Evolutionary conservation across 2,329 filamentous ascomycete species (phyloP).

Genomic region (Chaetomium olivaceum): DNA sequence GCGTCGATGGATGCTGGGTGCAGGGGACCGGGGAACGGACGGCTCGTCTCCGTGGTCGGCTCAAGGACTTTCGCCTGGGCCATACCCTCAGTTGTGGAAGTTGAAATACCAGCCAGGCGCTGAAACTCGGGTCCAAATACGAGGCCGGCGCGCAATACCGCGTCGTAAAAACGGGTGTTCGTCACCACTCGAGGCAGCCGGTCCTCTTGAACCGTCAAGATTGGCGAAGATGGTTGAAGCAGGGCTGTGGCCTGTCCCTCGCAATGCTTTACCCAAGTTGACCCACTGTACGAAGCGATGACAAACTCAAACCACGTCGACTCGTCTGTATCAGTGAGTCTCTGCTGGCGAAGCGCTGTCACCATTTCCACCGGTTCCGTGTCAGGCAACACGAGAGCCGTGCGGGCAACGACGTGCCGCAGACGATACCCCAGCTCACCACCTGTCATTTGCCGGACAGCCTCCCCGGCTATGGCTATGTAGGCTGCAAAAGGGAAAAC

Average conservation of each 20-base stretch:
- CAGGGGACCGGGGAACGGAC: background rate
- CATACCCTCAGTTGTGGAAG: background rate
- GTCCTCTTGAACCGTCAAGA: background rate
- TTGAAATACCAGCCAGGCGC: background rate
- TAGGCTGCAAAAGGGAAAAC: constrained; percentile 43
- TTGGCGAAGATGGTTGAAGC: background rate
- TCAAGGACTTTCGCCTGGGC: background rate
- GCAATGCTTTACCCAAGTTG: constrained; percentile 20
- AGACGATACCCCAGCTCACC: constrained; percentile 9
- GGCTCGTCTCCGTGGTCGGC: background rate
- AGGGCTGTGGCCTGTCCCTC: constrained; percentile 8
- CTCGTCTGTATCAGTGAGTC: constrained; percentile 9
- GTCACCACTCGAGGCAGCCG: background rate
- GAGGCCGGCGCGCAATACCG: background rate
- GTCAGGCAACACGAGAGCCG: constrained; percentile 15
- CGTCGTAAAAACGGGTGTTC: constrained; percentile 3
- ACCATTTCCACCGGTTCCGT: constrained; percentile 16
- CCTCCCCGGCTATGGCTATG: constrained; percentile 43
- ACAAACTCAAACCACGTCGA: constrained; percentile 20
- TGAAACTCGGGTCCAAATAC: constrained; percentile 15
- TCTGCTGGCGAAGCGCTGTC: constrained; percentile 2
- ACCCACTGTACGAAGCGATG: constrained; percentile 12
- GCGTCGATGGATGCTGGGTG: constrained; percentile 17
- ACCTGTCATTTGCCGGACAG: constrained; percentile 34
- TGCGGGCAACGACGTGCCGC: constrained; percentile 3